Conservation (phyloP, 1,284 basidiomycete genomes). For the Flammula alnicola region DNA sequence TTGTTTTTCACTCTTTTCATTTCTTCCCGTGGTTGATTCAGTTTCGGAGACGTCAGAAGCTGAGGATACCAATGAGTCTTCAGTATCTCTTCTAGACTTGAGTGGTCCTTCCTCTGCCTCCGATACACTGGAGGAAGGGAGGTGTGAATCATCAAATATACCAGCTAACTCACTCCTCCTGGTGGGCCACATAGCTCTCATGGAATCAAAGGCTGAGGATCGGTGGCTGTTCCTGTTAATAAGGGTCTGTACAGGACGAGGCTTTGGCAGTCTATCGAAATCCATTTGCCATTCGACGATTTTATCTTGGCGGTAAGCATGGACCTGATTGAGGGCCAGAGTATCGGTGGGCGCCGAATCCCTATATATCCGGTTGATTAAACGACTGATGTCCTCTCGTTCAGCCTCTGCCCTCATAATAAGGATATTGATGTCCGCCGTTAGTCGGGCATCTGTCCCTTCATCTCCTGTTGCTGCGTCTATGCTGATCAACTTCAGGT, state of each 20-base stretch:
- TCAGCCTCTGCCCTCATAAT: constrained; percentile 77
- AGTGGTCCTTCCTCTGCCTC: constrained; percentile 73
- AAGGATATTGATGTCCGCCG: constrained; percentile 66
- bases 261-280: constrained; percentile 77
- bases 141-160: constrained; percentile 55
- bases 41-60: constrained; percentile 57
- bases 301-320: constrained; percentile 88
- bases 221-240: constrained; percentile 54
- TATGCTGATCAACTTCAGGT: constrained; percentile 73
- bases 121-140: constrained; percentile 71
- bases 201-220: constrained; percentile 66
- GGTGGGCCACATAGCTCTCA: constrained; percentile 72
- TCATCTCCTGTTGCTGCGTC: constrained; percentile 81
- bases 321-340: constrained; percentile 86
- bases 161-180: constrained; percentile 56
- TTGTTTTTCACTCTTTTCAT: constrained; percentile 15
- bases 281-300: constrained; percentile 96
- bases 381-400: constrained; percentile 72
- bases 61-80: constrained; percentile 61
- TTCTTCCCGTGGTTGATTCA: constrained; percentile 23
- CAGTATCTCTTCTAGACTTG: constrained; percentile 49
- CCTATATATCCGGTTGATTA: constrained; percentile 83
- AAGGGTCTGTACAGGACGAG: constrained; percentile 46
- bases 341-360: constrained; percentile 85
- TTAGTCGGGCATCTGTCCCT: constrained; percentile 63